Evolutionary conservation across 495 filamentous ascomycete species (phyloP), one percentile per base, ranked within the genome.

Genomic region (Neurospora intermedia): DNA sequence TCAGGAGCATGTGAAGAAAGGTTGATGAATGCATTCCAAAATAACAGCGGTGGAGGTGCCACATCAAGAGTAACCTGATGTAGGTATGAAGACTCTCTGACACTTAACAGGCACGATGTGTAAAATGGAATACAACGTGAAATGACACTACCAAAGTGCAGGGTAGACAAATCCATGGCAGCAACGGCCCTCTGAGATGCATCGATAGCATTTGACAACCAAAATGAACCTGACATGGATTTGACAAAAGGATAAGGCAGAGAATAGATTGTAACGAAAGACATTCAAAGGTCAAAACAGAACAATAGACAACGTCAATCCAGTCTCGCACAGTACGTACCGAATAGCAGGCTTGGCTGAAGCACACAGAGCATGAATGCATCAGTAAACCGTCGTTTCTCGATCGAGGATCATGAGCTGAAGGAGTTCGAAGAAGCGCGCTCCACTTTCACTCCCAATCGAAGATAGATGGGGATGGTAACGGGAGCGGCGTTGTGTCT

Each of bases 341-440:
- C 91, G 84, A 72, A 93, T 91, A 13, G 88, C 88, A 1, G 86
- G 85, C 71, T 89, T 90, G 1, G 90, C 90, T 76, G 42, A 59
- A 78, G 40, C 46, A 59, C 10, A 62, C 13, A 62, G 54, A 62
- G 27, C 54, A 62, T 31, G 54, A 31, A 62, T 23, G 23, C 27
- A 62, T 75, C 20, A 38, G 43, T 41, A 62, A 69, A 70, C 23
- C 15, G 45, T 27, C 4, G 6, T 62, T 31, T 62, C 1, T 35
- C 46, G 46, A 31, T 62, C 11, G 54, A 15, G 54, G 54, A 62
- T 62, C 4, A 62, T 35, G 54, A 35, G 23, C 23, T 13, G 54
- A 31, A 62, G 15, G 54, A 8, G 16, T 2, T 62, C 27, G 27
- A 62, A 62, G 54, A 62, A 62, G 54, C 54, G 54, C 54, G 23